A percentile compares a stretch with the other conserved stretches of the same genome.
These are phyloP conservation scores for Choiromyces venosus DNA, from an alignment of 495 filamentous ascomycete species.

Conservation along the genomic window DNA sequence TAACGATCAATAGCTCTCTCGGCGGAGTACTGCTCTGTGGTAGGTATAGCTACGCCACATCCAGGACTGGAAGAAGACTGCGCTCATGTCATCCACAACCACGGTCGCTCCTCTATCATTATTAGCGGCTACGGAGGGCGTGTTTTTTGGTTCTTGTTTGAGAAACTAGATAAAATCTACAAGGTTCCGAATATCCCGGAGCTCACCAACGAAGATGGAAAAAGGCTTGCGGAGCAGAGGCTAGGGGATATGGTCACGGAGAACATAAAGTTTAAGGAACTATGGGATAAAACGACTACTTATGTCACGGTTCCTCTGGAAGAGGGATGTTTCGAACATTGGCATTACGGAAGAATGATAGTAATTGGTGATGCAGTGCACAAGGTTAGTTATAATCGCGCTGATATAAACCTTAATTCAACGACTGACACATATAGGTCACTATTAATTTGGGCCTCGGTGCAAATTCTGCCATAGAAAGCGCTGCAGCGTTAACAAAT, in stretches of 20 bases:
- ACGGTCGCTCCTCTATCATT: slow-evolving; percentile 14
- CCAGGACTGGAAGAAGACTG: slow-evolving; percentile 14
- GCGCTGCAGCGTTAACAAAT: slow-evolving; percentile 48
- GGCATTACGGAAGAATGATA: slow-evolving; percentile 46
- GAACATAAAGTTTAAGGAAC: slow-evolving; percentile 39
- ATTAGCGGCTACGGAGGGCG: slow-evolving; percentile 13
- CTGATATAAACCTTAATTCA: no score
- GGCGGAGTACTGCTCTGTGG: slow-evolving; percentile 33
- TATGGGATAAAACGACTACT: slow-evolving; percentile 39
- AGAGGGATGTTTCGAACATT: slow-evolving; percentile 45
- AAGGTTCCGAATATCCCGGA: slow-evolving; percentile 44
- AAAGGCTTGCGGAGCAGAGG: slow-evolving; percentile 31
- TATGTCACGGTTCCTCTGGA: slow-evolving; percentile 43
- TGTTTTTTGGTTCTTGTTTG: slow-evolving; percentile 42
- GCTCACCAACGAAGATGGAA: slow-evolving; percentile 45
- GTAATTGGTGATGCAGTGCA: slow-evolving; percentile 48
- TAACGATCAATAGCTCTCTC: slow-evolving; percentile 24
- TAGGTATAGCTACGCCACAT: slow-evolving; percentile 28
- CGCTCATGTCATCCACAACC: slow-evolving; percentile 9
- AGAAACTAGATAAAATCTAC: slow-evolving; percentile 45
- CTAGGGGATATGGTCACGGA: slow-evolving; percentile 37
- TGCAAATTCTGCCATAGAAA: slow-evolving; percentile 46
- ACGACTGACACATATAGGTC: slow-evolving; percentile 22
- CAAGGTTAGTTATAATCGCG: slow-evolving; percentile 38
- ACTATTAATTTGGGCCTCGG: slow-evolving; percentile 46